Conservation (phyloP, 352 stramenopile species). For the Phytophthora uliginosa region DNA sequence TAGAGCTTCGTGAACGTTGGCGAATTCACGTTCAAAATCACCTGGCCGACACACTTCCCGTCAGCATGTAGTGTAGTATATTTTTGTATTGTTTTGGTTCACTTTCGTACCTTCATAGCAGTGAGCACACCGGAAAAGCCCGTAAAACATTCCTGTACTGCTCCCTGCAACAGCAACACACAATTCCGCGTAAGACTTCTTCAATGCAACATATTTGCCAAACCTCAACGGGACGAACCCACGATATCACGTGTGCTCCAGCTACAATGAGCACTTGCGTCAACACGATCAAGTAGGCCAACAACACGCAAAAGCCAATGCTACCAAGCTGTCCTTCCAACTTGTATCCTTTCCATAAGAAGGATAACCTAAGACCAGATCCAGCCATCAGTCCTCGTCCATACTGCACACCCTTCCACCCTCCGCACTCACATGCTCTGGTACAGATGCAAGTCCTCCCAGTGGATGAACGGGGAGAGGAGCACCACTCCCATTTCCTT, state of each 20-base stretch:
- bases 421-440: conserved; percentile 85
- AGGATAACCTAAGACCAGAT: conserved; percentile 68
- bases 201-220: background rate
- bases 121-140: conserved; percentile 86
- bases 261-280: conserved; percentile 70
- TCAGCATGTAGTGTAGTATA: background rate
- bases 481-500: conserved; percentile 61
- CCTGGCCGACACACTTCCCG: conserved; percentile 36
- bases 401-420: background rate
- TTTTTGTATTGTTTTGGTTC: too few species aligned
- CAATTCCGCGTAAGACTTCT: background rate
- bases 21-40: conserved; percentile 84
- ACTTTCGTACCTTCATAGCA: conserved; percentile 71
- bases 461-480: conserved; percentile 84
- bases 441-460: conserved; percentile 89
- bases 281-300: conserved; percentile 69
- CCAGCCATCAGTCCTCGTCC: conserved; percentile 19
- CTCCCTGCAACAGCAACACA: conserved; percentile 32
- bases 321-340: conserved; percentile 69
- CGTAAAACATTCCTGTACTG: conserved; percentile 70
- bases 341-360: conserved; percentile 89
- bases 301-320: conserved; percentile 55
- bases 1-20: conserved; percentile 72
- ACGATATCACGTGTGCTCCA: conserved; percentile 43
- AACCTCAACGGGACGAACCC: conserved; percentile 15